These are phyloP conservation scores for Rhazya stricta DNA, from an alignment of 257 asterid genomes.

Conservation along the genomic window DNA sequence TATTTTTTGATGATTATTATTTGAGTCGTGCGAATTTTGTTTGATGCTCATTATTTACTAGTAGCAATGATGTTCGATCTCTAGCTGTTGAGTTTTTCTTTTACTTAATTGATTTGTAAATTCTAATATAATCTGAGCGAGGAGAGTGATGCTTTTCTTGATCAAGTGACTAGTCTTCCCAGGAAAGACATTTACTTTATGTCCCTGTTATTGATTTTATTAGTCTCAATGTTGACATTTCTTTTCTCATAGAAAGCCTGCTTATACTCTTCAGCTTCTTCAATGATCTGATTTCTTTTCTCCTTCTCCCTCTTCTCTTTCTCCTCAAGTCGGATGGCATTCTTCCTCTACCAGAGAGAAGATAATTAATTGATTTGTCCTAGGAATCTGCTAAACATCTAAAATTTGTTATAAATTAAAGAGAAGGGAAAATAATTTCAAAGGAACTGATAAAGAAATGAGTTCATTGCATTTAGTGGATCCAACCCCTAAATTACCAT, in stretches of 20 bases:
- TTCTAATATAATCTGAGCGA: too few relatives aligned
- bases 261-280: conserved; percentile 78
- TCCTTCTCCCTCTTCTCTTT: conserved; percentile 89
- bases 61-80: too few relatives aligned
- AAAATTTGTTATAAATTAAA: not conserved
- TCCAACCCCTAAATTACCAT: not conserved
- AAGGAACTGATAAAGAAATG: not conserved
- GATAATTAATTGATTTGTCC: conserved; percentile 1
- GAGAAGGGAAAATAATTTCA: not conserved
- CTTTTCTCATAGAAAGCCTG: conserved; percentile 78
- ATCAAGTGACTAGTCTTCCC: too few relatives aligned
- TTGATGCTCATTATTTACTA: too few relatives aligned
- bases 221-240: conserved; percentile 60
- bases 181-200: too few relatives aligned
- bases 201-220: conserved; percentile 70
- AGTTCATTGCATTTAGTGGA: not conserved
- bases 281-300: conserved; percentile 68
- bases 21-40: too few relatives aligned
- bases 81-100: too few relatives aligned
- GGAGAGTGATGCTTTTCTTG: too few relatives aligned
- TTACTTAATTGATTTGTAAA: too few relatives aligned
- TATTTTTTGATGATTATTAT: too few relatives aligned
- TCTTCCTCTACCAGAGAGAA: conserved; percentile 48
- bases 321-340: conserved; percentile 88
- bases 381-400: not conserved